Conservation (phyloP, 2,329 filamentous ascomycete genomes). For the Zymoseptoria crescenta region DNA sequence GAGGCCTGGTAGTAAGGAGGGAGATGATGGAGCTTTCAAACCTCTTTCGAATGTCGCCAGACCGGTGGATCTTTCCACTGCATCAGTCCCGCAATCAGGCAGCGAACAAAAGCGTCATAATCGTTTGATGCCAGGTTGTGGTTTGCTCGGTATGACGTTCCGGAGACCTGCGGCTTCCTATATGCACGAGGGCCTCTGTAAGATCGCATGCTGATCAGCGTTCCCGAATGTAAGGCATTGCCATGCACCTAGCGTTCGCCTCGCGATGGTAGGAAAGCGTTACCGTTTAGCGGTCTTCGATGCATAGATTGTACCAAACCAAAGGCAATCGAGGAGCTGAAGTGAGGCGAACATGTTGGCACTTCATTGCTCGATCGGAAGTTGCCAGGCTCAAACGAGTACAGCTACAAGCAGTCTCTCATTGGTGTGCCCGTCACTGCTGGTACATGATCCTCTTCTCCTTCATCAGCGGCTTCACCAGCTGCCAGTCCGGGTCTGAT, state of each 20-base stretch:
- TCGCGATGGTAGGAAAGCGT: not conserved
- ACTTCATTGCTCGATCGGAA: too few relatives aligned
- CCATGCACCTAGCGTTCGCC: not conserved
- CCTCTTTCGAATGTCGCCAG: not conserved
- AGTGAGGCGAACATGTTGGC: too few relatives aligned
- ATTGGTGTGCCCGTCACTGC: too few relatives aligned
- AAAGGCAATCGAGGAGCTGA: not conserved
- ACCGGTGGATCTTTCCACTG: not conserved
- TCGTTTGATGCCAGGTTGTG: too few relatives aligned
- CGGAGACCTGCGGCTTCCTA: not conserved
- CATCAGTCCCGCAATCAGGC: too few relatives aligned
- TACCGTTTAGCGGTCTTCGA: not conserved
- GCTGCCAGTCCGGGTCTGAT: too few relatives aligned
- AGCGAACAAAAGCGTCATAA: too few relatives aligned
- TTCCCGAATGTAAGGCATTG: not conserved
- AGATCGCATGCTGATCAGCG: not conserved
- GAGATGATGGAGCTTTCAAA: not conserved
- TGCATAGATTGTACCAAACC: not conserved
- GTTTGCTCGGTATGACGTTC: too few relatives aligned
- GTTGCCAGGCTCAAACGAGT: too few relatives aligned
- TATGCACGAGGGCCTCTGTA: not conserved
- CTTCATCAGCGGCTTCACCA: too few relatives aligned
- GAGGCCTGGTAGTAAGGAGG: not conserved
- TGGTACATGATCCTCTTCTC: too few relatives aligned
- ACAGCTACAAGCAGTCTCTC: too few relatives aligned